Evolutionary conservation across 192 early-diverging fungal genomes (phyloP).

Genomic region (Phycomyces blakesleeanus): DNA sequence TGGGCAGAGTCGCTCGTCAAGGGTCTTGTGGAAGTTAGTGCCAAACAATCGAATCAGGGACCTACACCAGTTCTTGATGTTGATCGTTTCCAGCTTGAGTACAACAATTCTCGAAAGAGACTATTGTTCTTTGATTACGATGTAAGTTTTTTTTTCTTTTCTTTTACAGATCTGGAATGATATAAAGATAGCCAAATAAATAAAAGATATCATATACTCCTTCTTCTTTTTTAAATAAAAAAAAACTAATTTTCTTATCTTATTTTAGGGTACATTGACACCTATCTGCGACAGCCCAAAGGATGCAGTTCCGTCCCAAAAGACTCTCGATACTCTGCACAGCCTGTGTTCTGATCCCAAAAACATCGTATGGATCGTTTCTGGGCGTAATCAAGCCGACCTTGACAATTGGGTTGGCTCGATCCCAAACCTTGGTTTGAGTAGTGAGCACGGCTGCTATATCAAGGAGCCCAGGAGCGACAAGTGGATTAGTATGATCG

Average conservation of each 20-base stretch:
- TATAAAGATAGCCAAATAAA: conserved; percentile 20
- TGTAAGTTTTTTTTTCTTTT: no score
- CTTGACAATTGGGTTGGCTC: conserved; percentile 86
- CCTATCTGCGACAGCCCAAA: conserved; percentile 86
- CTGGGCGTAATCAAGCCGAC: conserved; percentile 80
- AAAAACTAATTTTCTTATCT: neutral
- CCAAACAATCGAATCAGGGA: conserved; percentile 38
- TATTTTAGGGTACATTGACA: conserved; percentile 80
- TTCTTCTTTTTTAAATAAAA: neutral
- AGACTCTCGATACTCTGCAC: conserved; percentile 70
- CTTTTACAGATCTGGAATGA: neutral
- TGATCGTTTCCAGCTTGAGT: conserved; percentile 59
- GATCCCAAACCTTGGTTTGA: conserved; percentile 75
- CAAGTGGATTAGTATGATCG: conserved; percentile 70
- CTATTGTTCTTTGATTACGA: conserved; percentile 96
- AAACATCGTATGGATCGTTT: conserved; percentile 88
- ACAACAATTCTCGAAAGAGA: conserved; percentile 59
- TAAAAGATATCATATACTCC: conserved; percentile 11
- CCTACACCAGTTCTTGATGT: conserved; percentile 40
- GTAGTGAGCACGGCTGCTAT: conserved; percentile 97
- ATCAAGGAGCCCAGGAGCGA: conserved; percentile 70
- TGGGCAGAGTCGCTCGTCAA: conserved; percentile 85
- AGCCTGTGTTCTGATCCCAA: conserved; percentile 65
- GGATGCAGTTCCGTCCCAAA: conserved; percentile 83
- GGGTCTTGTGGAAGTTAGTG: conserved; percentile 49